These are phyloP conservation scores for Dunaliella primolecta DNA, from an alignment of 139 green algal genomes.

Conservation along the genomic window DNA sequence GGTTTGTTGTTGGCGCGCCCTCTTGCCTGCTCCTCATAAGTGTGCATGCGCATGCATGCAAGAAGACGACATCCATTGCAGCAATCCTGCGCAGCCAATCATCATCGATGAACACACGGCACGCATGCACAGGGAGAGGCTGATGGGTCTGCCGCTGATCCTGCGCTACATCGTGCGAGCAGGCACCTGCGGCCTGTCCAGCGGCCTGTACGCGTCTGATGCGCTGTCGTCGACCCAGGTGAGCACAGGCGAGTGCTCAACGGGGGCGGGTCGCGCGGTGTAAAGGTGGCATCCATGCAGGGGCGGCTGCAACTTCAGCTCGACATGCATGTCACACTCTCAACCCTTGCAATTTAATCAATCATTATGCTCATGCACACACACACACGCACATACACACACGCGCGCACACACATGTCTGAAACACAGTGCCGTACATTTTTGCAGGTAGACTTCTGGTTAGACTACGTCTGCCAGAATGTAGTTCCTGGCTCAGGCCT, in stretches of 20 bases:
- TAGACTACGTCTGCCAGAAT: constrained; percentile 61
- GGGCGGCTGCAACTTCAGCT: not conserved
- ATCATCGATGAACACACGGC: no score
- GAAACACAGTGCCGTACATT: not conserved
- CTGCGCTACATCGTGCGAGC: constrained; percentile 66
- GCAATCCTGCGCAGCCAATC: not conserved
- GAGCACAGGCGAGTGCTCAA: not conserved
- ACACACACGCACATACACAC: not conserved
- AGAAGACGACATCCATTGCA: not conserved
- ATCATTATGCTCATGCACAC: not conserved
- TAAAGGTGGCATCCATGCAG: not conserved
- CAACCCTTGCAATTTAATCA: not conserved
- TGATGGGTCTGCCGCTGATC: constrained; percentile 59
- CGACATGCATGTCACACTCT: not conserved
- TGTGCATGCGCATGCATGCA: no score
- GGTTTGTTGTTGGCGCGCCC: no score
- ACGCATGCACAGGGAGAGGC: constrained; percentile 55
- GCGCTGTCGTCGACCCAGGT: constrained; percentile 58
- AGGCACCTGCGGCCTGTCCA: constrained; percentile 1
- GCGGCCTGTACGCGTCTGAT: constrained; percentile 46
- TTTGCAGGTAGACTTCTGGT: constrained; percentile 74
- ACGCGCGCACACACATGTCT: not conserved
- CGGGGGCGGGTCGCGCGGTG: not conserved
- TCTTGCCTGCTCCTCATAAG: no score
- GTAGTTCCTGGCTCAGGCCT: constrained; percentile 66